Conservation (phyloP, 352 stramenopile species). For the Elongisporangium undulatum region DNA sequence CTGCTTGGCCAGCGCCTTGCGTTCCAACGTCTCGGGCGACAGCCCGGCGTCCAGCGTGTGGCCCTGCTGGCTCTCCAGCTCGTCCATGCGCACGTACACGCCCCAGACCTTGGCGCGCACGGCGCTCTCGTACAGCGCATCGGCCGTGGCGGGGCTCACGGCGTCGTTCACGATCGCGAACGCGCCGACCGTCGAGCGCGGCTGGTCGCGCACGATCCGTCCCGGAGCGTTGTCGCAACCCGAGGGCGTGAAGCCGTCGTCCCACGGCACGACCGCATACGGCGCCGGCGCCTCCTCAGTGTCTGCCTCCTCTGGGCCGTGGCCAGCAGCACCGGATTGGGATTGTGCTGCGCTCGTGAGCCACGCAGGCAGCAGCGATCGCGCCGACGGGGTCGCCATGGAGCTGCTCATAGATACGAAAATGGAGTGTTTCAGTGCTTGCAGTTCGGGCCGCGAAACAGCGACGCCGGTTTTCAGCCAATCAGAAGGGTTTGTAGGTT, state of each 20-base stretch:
- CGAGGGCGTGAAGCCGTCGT: conserved; percentile 63
- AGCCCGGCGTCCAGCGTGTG: background rate
- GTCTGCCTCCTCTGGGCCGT: background rate
- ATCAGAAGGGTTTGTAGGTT: background rate
- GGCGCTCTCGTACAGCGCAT: conserved; percentile 53
- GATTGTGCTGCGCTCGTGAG: background rate
- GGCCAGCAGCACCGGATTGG: background rate
- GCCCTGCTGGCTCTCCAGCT: conserved; percentile 16
- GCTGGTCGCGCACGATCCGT: conserved; percentile 44
- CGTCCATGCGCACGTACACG: conserved; percentile 41
- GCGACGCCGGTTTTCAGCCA: background rate
- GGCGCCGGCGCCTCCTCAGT: background rate
- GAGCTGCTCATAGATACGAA: background rate
- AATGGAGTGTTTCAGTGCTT: background rate
- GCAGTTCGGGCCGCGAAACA: background rate
- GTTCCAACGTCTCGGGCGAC: conserved; percentile 9
- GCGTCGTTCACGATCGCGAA: conserved; percentile 46
- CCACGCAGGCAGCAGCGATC: background rate
- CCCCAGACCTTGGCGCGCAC: conserved; percentile 57
- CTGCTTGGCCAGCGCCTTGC: conserved; percentile 30
- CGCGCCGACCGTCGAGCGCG: conserved; percentile 18
- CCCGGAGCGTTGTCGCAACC: conserved; percentile 30
- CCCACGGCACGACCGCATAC: conserved; percentile 23
- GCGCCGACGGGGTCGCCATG: background rate
- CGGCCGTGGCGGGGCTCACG: conserved; percentile 34